Evolutionary conservation across 2,329 filamentous ascomycete species (phyloP), one percentile per base, ranked within the genome.

Genomic region (Pseudovirgaria hyperparasitica): DNA sequence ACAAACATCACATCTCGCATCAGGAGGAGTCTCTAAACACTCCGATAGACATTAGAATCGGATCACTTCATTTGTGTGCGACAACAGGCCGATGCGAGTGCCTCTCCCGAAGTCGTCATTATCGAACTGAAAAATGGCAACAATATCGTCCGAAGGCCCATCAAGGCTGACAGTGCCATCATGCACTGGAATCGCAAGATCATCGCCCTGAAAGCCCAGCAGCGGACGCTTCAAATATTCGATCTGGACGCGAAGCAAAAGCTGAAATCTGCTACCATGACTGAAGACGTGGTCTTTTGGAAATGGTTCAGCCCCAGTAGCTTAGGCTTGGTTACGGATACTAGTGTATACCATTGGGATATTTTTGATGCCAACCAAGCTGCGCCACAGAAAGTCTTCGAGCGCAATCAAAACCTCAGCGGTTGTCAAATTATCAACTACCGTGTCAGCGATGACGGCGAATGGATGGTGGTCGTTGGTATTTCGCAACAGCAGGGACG

Each of bases 361-460:
- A 82, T 98, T 39, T 87, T 87, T 52, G 86, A 94, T 50, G 65
- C 78, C 27, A 69, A 72, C 37, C 82, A 92, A 55, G 67, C 76
- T 32, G 67, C 74, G 36, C 54, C 54, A 21, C 72, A 82, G 39
- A 93, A 98, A 67, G 65, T 92, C 45, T 98, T 96, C 53, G 87
- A 96, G 54, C 80, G 90, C 47, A 90, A 94, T 50, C 70, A 78
- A 41, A 94, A 93, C 52, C 72, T 98, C 30, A 72, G 70, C 44
- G 84, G 90, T 67, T 42, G 79, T 65, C 90, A 98, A 72, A 98
- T 98, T 58, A 98, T 98, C 72, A 98, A 96, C 65, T 98, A 98
- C 63, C 84, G 87, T 42, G 82, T 92, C 43, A 94, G 87, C 57
- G 74, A 77, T 39, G 87, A 98, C 40, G 84, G 85, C 54, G 93